A percentile compares a stretch with the other conserved stretches of the same genome.
phyloP scores from a whole-genome alignment of 2,329 filamentous ascomycete species.

The Hypoxylon sp. region DNA sequence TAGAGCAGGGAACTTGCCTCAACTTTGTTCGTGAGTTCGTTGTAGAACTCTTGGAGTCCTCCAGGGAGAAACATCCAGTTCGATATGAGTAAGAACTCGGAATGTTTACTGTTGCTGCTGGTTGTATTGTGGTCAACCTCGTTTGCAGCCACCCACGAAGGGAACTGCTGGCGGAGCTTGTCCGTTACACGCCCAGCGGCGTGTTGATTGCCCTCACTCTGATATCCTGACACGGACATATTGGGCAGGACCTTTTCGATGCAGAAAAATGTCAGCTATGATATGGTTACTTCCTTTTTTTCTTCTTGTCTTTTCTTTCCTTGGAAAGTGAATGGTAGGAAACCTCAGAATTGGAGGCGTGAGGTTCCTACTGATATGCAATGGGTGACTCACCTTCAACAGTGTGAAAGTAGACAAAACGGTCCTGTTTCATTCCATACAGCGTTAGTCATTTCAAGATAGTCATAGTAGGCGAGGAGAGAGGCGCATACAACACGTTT shows the following conservation, averaged over 20 bases:
- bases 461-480: neutral
- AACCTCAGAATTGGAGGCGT: neutral
- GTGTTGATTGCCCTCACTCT: neutral
- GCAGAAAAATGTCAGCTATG: neutral
- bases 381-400: neutral
- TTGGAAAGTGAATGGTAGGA: neutral
- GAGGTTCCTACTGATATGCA: neutral
- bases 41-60: conserved; percentile 40
- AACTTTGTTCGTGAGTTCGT: conserved; percentile 25
- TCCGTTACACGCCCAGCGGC: neutral
- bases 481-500: neutral
- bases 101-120: neutral
- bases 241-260: neutral
- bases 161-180: conserved; percentile 19
- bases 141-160: neutral
- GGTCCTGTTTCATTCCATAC: neutral
- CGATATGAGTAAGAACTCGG: conserved; percentile 42
- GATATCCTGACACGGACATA: neutral
- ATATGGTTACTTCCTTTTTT: no score
- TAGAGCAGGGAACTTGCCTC: conserved; percentile 28
- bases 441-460: neutral
- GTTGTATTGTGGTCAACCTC: neutral
- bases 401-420: neutral
- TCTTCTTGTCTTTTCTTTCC: neutral
- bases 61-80: conserved; percentile 43